Evolutionary conservation across 2,329 filamentous ascomycete genomes (phyloP), one percentile per base, ranked within the genome.

Genomic region (Pseudogymnoascus sp.): DNA sequence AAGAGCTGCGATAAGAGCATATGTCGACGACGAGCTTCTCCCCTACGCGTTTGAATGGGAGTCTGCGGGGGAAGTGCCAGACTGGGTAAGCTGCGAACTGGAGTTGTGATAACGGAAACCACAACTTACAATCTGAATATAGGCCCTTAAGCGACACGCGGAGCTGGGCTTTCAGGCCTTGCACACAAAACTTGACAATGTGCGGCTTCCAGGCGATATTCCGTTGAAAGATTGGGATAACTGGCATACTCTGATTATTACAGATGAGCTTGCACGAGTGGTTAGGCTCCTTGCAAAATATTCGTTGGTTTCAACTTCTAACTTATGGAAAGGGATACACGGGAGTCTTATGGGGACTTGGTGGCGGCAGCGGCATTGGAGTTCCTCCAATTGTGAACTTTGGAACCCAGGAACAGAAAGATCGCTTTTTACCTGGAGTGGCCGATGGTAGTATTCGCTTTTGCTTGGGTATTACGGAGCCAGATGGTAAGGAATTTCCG

Each of bases 31-130:
- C 1, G 75, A 85, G 39, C 77, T 89, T 51, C 75, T 82, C 1
- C 85, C 85, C 0, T 77, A 81, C 66, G 81, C 82, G 3, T 78
- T 85, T 34, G 83, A 87, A 40, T 89, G 86, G 86, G 87, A 89
- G 70, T 79, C 78, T 3, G 80, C 80, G 2, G 80, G 81, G 1
- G 72, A 80, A 62, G 81, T 83, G 11, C 82, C 82, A 10, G 70
- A 73, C 5, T 68, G 74, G 54, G 80, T 75, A 37, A 71, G 75
- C 45, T 71, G 70, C 5, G 68, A 69, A 40, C 26, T 5, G n/a
- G 5, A 18, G 21, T 36, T 57, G 23, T 11, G 37, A 29, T 31
- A 21, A n/a, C n/a, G 11, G 18, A 31, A 42, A 61, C 18, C 26
- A 36, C 8, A n/a, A 16, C 37, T 63, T 14, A 51, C n/a, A 26